phyloP scores from a whole-genome alignment of 108 stramenopile genomes.

The Phaeodactylum tricornutum region DNA sequence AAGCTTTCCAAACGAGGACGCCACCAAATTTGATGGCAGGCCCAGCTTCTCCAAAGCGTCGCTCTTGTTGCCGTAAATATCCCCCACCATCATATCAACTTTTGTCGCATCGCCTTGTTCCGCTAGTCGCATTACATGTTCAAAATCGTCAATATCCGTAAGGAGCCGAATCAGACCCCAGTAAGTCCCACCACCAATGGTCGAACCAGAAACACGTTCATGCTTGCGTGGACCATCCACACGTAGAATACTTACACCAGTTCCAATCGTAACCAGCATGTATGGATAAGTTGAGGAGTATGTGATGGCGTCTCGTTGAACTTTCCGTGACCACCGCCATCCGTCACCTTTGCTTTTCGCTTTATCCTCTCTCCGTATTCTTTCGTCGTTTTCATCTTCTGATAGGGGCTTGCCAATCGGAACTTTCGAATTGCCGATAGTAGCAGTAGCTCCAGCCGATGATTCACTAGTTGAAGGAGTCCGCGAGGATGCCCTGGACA shows the following conservation, averaged over 20 bases:
- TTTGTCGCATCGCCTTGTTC: slow-evolving; percentile 85
- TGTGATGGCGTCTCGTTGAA: slow-evolving; percentile 65
- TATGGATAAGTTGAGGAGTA: slow-evolving; percentile 78
- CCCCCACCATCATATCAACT: slow-evolving; percentile 88
- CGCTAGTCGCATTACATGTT: slow-evolving; percentile 85
- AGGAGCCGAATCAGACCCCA: slow-evolving; percentile 96
- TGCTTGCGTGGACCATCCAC: slow-evolving; percentile 92
- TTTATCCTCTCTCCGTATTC: too few relatives aligned
- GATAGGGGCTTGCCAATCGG: not conserved
- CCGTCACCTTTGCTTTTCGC: slow-evolving; percentile 29
- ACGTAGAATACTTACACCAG: slow-evolving; percentile 90
- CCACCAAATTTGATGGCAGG: slow-evolving; percentile 78
- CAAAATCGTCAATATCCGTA: slow-evolving; percentile 86
- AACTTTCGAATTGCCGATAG: not conserved
- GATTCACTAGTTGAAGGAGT: not conserved
- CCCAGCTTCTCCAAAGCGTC: slow-evolving; percentile 88
- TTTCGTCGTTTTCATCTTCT: slow-evolving; percentile 13
- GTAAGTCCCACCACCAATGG: slow-evolving; percentile 98
- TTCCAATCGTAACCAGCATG: slow-evolving; percentile 94
- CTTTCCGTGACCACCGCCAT: slow-evolving; percentile 86
- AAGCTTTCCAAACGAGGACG: slow-evolving; percentile 97
- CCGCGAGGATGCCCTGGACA: not conserved
- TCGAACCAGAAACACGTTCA: slow-evolving; percentile 95
- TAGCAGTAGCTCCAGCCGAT: too few relatives aligned
- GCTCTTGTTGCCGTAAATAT: slow-evolving; percentile 91